phyloP scores from a whole-genome alignment of 2,329 filamentous ascomycete species.

The Epichloe scottii region DNA sequence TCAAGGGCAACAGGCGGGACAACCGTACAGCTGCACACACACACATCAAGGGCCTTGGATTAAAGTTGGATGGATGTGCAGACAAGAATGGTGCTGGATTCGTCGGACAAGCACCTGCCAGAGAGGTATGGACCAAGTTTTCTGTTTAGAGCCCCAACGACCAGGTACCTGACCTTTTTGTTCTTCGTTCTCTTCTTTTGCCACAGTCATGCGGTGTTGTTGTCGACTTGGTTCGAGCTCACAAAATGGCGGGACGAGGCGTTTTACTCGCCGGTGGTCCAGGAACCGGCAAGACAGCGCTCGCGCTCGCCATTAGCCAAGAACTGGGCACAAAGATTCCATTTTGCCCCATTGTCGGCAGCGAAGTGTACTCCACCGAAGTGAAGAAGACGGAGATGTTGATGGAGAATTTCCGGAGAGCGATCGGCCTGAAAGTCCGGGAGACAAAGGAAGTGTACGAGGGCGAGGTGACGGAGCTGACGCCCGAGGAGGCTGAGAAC shows the following conservation, averaged over 20 bases:
- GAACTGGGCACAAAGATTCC: conserved; percentile 96
- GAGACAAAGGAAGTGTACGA: conserved; percentile 99
- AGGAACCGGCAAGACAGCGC: conserved; percentile 91
- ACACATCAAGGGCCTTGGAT: conserved; percentile 89
- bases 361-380: conserved; percentile 94
- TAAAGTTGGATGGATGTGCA: conserved; percentile 75
- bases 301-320: conserved; percentile 90
- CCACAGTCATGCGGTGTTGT: conserved; percentile 84
- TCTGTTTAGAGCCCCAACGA: conserved; percentile 8
- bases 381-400: conserved; percentile 99
- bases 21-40: conserved; percentile 94
- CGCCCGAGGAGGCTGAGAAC: conserved; percentile 95
- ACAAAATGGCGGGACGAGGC: conserved; percentile 95
- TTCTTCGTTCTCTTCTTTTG: neutral
- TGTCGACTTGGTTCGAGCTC: conserved; percentile 86
- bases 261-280: conserved; percentile 89
- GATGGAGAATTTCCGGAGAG: conserved; percentile 98
- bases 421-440: conserved; percentile 90
- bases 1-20: conserved; percentile 88
- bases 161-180: conserved; percentile 1
- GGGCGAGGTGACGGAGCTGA: conserved; percentile 94
- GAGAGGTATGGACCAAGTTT: conserved; percentile 52
- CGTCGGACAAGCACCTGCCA: conserved; percentile 73
- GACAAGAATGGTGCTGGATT: conserved; percentile 74
- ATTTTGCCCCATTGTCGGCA: conserved; percentile 95